Evolutionary conservation across 1,139 yeast genomes (phyloP).

Genomic region (Geotrichum siamense): DNA sequence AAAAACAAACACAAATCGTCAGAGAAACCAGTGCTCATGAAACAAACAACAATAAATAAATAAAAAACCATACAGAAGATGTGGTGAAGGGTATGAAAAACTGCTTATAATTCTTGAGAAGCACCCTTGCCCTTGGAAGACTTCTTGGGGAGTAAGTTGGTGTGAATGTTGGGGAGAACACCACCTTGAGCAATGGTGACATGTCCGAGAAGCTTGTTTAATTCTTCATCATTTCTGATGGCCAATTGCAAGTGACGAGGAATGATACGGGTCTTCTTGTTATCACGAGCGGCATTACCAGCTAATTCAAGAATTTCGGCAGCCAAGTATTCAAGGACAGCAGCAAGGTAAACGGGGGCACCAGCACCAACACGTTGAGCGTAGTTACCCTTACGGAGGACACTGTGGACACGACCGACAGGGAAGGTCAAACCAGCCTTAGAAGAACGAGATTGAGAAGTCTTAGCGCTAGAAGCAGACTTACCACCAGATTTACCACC

Average conservation of each 20-base stretch:
- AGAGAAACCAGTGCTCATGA: too few relatives aligned
- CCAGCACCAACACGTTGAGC: constrained; percentile 99
- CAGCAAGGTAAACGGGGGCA: constrained; percentile 93
- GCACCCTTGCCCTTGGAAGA: constrained; percentile 19
- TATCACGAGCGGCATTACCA: constrained; percentile 98
- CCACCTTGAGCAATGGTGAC: constrained; percentile 97
- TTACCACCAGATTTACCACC: constrained; percentile 96
- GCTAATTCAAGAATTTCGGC: constrained; percentile 98
- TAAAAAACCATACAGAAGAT: too few relatives aligned
- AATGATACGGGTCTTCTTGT: constrained; percentile 95
- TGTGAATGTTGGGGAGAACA: constrained; percentile 92
- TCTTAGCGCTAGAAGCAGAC: constrained; percentile 86
- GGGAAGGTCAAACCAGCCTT: constrained; percentile 99
- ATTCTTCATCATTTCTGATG: constrained; percentile 96
- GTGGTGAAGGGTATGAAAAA: neutral
- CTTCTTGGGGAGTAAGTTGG: constrained; percentile 50
- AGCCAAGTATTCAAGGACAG: constrained; percentile 91
- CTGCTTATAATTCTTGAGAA: constrained; percentile 16
- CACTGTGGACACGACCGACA: constrained; percentile 98
- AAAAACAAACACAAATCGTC: too few relatives aligned
- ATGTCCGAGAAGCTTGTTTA: constrained; percentile 87
- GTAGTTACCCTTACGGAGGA: constrained; percentile 95
- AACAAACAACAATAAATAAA: too few relatives aligned
- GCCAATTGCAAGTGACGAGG: constrained; percentile 98
- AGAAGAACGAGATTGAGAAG: constrained; percentile 95